Conservation (phyloP, 495 filamentous ascomycete genomes). For the Neurospora sp. region DNA sequence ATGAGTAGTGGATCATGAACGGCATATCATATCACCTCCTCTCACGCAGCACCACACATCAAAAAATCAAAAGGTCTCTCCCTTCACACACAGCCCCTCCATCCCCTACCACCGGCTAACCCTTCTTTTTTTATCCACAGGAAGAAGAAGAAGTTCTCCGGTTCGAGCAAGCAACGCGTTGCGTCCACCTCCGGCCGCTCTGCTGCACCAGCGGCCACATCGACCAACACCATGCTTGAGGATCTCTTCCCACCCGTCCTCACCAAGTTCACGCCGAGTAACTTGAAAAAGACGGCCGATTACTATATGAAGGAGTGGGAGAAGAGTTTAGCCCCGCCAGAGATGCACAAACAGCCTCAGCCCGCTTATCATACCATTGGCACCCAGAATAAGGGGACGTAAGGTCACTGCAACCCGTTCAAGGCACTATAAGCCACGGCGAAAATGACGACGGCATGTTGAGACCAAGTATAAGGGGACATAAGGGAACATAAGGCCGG, state of each 20-base stretch:
- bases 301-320: constrained; percentile 78
- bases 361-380: not conserved
- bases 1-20: not conserved
- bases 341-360: not conserved
- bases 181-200: not conserved
- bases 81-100: not conserved
- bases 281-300: constrained; percentile 57
- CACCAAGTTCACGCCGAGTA: constrained; percentile 53
- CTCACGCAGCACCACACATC: not conserved
- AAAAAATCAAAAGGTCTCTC: not conserved
- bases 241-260: constrained; percentile 54
- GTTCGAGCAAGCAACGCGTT: not conserved
- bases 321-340: constrained; percentile 27
- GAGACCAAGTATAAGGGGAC: too few species aligned
- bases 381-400: not conserved
- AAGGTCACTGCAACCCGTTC: not conserved
- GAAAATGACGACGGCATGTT: too few species aligned
- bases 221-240: constrained; percentile 29
- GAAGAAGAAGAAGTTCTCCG: not conserved
- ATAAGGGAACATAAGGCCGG: not conserved
- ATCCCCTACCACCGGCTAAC: not conserved
- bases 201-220: not conserved
- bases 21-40: not conserved
- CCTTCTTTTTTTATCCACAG: not conserved
- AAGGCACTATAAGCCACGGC: too few species aligned